Evolutionary conservation across 2,329 filamentous ascomycete species (phyloP), one percentile per base, ranked within the genome.

Genomic region (Dichotomopilus funicola): DNA sequence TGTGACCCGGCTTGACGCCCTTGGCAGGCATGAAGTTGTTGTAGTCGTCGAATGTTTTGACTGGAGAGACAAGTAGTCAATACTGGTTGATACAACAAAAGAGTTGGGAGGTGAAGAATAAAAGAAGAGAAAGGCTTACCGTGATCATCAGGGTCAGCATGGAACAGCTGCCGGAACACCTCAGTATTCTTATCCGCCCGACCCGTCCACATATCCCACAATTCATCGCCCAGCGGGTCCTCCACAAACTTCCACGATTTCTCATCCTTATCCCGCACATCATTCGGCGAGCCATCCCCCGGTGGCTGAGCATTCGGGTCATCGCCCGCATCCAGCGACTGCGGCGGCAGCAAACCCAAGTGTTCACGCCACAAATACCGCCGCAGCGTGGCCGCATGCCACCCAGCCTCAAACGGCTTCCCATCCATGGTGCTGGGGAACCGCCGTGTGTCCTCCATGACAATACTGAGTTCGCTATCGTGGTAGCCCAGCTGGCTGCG

Each of bases 281-380:
- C 76, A 65, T 91, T 91, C 3, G 82, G 81, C 11, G 82, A 80
- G 59, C 84, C 75, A 1, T 85, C 75, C 54, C 79, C 76, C 0
- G 89, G 89, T 0, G 88, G 88, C 64, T 85, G 83, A 0, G 88
- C 87, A 63, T 91, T 91, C 36, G 81, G 77, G 60, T 92, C 87
- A 4, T 84, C 71, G 5, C 71, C 73, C 1, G 81, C 87, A 62
- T 90, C 81, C 57, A 86, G 77, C 13, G 85, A 76, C 67, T 96
- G 90, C 0, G 88, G 80, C 4, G 80, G 83, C 2, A 96, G 71
- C 3, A 96, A 77, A 1, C 92, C 92, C 10, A 96, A 75, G 68
- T 97, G 92, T 72, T 96, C 92, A 45, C 91, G 85, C 88, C 90
- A 95, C 6, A 96, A 79, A 64, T 88, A 89, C 13, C 89, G 81